Evolutionary conservation across 805 yeast genomes (phyloP).

Genomic region (Ogataea haglerorum): DNA sequence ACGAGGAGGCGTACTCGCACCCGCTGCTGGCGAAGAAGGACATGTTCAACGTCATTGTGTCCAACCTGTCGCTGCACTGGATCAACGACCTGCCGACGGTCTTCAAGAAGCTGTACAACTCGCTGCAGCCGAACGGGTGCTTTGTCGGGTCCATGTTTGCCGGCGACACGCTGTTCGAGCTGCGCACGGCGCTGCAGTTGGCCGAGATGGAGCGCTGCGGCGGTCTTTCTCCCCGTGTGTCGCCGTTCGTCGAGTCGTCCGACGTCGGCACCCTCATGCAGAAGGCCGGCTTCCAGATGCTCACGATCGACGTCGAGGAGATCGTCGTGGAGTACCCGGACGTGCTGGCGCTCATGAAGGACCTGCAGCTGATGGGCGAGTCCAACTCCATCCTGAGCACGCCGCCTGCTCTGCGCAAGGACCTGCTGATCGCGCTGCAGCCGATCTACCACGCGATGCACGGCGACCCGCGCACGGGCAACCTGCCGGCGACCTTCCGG

Average conservation of each 20-base stretch:
- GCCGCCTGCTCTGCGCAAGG: slow-evolving; percentile 48
- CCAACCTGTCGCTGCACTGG: slow-evolving; percentile 79
- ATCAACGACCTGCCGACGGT: slow-evolving; percentile 76
- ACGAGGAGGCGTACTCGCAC: slow-evolving; percentile 61
- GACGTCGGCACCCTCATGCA: slow-evolving; percentile 74
- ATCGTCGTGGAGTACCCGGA: slow-evolving; percentile 77
- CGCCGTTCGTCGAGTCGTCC: slow-evolving; percentile 74
- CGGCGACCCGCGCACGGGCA: slow-evolving; percentile 49
- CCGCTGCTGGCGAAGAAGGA: slow-evolving; percentile 37
- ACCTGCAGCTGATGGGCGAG: slow-evolving; percentile 81
- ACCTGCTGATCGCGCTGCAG: slow-evolving; percentile 69
- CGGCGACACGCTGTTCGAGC: slow-evolving; percentile 81
- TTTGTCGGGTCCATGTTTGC: slow-evolving; percentile 80
- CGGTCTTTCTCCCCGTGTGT: slow-evolving; percentile 75
- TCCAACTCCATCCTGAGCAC: slow-evolving; percentile 51
- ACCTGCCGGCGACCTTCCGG: slow-evolving; percentile 77
- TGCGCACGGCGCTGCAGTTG: slow-evolving; percentile 73
- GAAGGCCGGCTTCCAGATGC: slow-evolving; percentile 72
- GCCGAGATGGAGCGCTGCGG: slow-evolving; percentile 81
- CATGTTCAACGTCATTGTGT: slow-evolving; percentile 64
- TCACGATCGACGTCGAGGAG: slow-evolving; percentile 83
- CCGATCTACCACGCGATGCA: slow-evolving; percentile 71
- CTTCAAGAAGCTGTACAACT: slow-evolving; percentile 49
- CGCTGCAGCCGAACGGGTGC: slow-evolving; percentile 75
- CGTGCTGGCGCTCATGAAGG: slow-evolving; percentile 61